A percentile compares a stretch with the other conserved stretches of the same genome.
phyloP scores from a whole-genome alignment of 345 rosid species.

The Eutrema japonicum region DNA sequence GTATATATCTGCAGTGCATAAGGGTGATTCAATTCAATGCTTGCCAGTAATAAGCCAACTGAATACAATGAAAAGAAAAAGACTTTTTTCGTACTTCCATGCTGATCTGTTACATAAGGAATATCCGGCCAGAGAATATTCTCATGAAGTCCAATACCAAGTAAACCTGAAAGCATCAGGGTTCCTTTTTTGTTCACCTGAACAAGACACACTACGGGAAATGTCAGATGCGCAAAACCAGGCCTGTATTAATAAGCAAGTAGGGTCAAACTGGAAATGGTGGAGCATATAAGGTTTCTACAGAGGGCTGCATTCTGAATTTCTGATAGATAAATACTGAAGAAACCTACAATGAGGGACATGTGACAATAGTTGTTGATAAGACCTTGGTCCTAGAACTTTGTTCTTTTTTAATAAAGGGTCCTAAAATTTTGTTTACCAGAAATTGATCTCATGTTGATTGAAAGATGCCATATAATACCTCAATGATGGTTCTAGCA shows the following conservation, averaged over 20 bases:
- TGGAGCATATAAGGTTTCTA: not conserved
- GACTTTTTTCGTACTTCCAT: conserved; percentile 59
- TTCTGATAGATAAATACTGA: not conserved
- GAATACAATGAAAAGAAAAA: not conserved
- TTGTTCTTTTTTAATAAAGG: not conserved
- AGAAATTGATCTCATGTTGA: not conserved
- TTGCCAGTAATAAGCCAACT: not conserved
- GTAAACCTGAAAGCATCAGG: conserved; percentile 63
- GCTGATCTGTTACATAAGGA: conserved; percentile 81
- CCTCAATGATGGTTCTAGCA: conserved; percentile 85
- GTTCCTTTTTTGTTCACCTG: conserved; percentile 90
- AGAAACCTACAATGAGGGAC: conserved; percentile 9
- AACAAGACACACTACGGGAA: conserved; percentile 57
- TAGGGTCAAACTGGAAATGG: not conserved
- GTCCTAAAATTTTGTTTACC: not conserved
- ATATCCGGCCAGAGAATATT: conserved; percentile 82
- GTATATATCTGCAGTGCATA: conserved; percentile 69
- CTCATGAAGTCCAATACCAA: conserved; percentile 68
- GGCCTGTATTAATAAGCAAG: conserved; percentile 3
- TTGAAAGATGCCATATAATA: conserved; percentile 51
- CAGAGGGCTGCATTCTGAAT: not conserved
- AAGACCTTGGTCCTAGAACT: not conserved
- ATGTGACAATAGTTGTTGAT: not conserved
- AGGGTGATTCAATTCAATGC: conserved; percentile 24
- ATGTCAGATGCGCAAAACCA: conserved; percentile 49